A percentile compares a stretch with the other conserved stretches of the same genome.
These are phyloP conservation scores for Phytopythium boreale DNA, from an alignment of 352 stramenopile species.

Conservation along the genomic window DNA sequence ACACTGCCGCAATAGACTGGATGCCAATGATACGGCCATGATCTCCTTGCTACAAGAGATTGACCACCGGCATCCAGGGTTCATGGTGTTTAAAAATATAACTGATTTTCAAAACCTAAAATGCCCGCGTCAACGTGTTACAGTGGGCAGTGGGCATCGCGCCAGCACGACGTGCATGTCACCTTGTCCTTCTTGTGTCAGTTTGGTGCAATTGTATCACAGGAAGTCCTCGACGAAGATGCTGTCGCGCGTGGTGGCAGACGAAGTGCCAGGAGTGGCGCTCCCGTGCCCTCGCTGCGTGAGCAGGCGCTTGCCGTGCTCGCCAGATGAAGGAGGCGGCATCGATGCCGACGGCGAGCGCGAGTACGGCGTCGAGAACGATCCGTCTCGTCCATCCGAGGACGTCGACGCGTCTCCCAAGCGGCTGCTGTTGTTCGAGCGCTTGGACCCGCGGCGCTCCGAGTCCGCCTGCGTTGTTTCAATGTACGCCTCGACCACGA, in stretches of 20 bases:
- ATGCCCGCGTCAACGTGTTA: too few relatives aligned
- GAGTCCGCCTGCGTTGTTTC: constrained; percentile 13
- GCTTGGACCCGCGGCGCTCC: neutral
- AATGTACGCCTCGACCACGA: constrained; percentile 61
- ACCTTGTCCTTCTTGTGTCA: too few relatives aligned
- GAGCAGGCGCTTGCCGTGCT: constrained; percentile 3
- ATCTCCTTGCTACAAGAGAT: neutral
- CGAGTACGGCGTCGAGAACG: too few relatives aligned
- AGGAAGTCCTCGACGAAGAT: neutral
- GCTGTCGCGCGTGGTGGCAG: neutral
- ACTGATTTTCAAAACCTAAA: too few relatives aligned
- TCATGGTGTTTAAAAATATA: too few relatives aligned
- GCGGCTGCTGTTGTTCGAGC: neutral
- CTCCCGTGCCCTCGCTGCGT: neutral
- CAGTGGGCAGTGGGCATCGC: too few relatives aligned
- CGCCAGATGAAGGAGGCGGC: neutral
- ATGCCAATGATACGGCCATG: neutral
- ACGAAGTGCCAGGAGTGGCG: neutral
- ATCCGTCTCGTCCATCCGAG: neutral
- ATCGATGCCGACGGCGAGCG: neutral
- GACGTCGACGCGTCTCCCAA: neutral
- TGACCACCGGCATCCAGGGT: too few relatives aligned
- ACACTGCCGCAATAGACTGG: neutral
- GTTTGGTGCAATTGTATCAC: too few relatives aligned
- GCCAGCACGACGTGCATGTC: too few relatives aligned